Base-by-base conservation (phyloP, 805 yeast genomes). In the Lipomyces lipofer region DNA sequence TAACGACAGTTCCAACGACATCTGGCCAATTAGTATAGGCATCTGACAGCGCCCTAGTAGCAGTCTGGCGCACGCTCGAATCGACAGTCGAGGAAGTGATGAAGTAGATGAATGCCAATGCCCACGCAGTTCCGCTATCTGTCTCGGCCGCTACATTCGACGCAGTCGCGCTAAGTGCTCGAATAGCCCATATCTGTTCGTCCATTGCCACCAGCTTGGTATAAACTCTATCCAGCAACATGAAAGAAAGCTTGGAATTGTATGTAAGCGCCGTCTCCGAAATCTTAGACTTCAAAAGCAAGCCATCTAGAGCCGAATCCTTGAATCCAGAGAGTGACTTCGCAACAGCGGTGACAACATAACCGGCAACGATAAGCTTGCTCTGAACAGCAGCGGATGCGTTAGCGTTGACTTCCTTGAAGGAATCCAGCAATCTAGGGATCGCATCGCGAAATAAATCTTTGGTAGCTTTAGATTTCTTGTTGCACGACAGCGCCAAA, bases 341-440 rank as follows among this genome's bases (percentile, higher is more conserved):
- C 40, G 63, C 60, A 24, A 66, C 35, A 56, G 63, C 56, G 56
- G 74, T 59, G 2, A 78, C 69, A 1, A 83, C 83, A 65, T 80
- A 83, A 2, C 84, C 82, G 47, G 80, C 77, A 2, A 77, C 69
- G 15, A 84, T 76, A 8, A 79, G 72, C 66, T 80, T 77, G 67
- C 74, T 78, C 40, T 81, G 70, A 12, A 80, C 73, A 25, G 81
- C 73, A 15, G 82, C 76, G 36, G 79, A 70, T 19, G 90, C 88
- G 32, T 82, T 72, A 13, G 72, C 63, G 35, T 72, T 66, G 40
- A 81, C 76, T 39, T 80, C 85, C 1, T 71, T 69, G 17, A 77
- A 67, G 0, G 77, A 66, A 2, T 62, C 43, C 1, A 60, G 43
- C 36, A 73, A 59, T 1, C 65, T 54, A 15, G 75, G 69, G 4